Evolutionary conservation across 2,329 filamentous ascomycete species (phyloP).

Genomic region (Stromatinia cepivora): DNA sequence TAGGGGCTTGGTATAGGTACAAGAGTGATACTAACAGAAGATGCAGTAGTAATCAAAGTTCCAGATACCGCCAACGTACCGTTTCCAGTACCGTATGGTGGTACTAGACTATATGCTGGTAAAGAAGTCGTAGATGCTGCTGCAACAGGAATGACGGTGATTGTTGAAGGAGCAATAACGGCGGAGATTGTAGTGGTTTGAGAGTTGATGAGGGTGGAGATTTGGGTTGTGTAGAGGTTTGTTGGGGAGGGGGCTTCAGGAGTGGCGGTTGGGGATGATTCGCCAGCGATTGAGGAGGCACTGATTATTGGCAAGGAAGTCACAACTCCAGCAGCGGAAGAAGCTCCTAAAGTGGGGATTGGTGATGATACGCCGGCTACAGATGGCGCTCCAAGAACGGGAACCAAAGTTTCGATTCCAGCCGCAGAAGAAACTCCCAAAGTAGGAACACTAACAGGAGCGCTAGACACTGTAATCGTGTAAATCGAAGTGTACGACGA

Average conservation of each 20-base stretch:
- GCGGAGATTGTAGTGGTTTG: slow-evolving; percentile 4
- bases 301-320: neutral
- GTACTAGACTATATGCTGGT: neutral
- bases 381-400: neutral
- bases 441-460: neutral
- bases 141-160: slow-evolving; percentile 5
- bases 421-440: neutral
- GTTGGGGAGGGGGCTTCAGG: neutral
- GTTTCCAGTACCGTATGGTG: slow-evolving; percentile 2
- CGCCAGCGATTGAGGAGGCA: neutral
- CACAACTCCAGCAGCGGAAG: neutral
- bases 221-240: neutral
- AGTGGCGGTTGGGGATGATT: neutral
- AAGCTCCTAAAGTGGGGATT: neutral
- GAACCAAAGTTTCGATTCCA: neutral
- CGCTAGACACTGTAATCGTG: slow-evolving; percentile 25
- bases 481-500: slow-evolving; percentile 47
- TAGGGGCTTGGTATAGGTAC: neutral
- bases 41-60: neutral
- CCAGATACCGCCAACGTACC: neutral
- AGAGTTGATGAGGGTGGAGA: neutral
- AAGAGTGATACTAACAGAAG: neutral
- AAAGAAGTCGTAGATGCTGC: neutral
- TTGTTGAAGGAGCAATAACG: neutral
- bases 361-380: neutral